These are phyloP conservation scores for Penicillium ochrochloron DNA, from an alignment of 495 filamentous ascomycete genomes.

Conservation along the genomic window DNA sequence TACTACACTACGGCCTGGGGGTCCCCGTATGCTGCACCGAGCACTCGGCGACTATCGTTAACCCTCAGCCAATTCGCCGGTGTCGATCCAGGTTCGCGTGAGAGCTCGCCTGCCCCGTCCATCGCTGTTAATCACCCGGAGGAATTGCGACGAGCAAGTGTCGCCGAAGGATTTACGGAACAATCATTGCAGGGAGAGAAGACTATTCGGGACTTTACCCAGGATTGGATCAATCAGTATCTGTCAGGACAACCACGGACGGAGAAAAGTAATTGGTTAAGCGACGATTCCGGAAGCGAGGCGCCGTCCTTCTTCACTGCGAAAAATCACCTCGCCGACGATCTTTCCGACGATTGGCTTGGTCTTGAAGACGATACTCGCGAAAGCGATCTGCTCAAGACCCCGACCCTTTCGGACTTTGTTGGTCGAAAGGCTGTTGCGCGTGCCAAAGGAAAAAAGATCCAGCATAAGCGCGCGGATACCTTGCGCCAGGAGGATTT, in stretches of 20 bases:
- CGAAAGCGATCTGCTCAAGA: conserved; percentile 47
- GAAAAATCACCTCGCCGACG: conserved; percentile 49
- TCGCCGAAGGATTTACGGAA: conserved; percentile 31
- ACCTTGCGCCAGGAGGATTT: conserved; percentile 66
- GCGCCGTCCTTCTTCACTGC: conserved; percentile 53
- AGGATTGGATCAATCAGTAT: conserved; percentile 80
- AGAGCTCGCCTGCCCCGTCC: conserved; percentile 48
- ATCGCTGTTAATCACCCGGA: conserved; percentile 57
- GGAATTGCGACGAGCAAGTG: conserved; percentile 52
- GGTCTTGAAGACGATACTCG: conserved; percentile 48
- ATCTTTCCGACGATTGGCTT: conserved; percentile 49
- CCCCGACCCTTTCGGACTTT: conserved; percentile 51
- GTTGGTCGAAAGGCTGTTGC: conserved; percentile 34
- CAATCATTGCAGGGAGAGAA: conserved; percentile 47
- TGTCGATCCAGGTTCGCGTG: conserved; percentile 39
- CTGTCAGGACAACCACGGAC: conserved; percentile 62
- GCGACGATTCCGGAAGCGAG: conserved; percentile 68
- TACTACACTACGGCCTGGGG: conserved; percentile 75
- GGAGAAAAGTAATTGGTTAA: conserved; percentile 73
- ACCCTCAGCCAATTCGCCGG: conserved; percentile 49
- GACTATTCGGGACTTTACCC: conserved; percentile 63
- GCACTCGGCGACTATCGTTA: conserved; percentile 52
- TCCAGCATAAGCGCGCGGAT: conserved; percentile 60
- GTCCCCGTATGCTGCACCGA: conserved; percentile 68
- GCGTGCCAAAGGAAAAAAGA: conserved; percentile 51